Evolutionary conservation across 164 flowering plant genomes (phyloP).

Genomic region (Aristolochia contorta): DNA sequence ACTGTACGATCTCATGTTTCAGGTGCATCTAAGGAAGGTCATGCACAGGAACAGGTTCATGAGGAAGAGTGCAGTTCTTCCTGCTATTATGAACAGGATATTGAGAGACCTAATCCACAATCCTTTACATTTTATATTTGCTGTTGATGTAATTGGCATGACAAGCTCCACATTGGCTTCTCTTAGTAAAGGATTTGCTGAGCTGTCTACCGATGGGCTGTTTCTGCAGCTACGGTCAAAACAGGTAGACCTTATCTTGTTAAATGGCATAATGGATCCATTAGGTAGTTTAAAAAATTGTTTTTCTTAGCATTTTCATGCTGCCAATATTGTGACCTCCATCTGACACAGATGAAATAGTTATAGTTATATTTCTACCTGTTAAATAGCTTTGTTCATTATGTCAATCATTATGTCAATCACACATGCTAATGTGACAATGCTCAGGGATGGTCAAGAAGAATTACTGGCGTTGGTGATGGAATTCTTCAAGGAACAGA

Average conservation of each 20-base stretch:
- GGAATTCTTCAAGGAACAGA: conserved; percentile 92
- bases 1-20: conserved; percentile 5
- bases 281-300: too few species aligned
- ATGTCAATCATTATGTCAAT: too few species aligned
- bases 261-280: neutral
- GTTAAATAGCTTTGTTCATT: too few species aligned
- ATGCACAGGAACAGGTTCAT: conserved; percentile 79
- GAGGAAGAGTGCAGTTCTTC: conserved; percentile 69
- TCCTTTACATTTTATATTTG: conserved; percentile 82
- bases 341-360: too few species aligned
- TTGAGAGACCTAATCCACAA: conserved; percentile 93
- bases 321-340: too few species aligned
- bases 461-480: conserved; percentile 89
- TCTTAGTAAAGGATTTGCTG: conserved; percentile 95
- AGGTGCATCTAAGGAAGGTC: conserved; percentile 92
- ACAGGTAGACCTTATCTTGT: conserved; percentile 38
- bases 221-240: conserved; percentile 84
- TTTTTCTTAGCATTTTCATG: too few species aligned
- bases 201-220: conserved; percentile 98
- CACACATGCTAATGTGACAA: too few species aligned
- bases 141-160: conserved; percentile 97
- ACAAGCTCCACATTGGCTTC: conserved; percentile 96
- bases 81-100: conserved; percentile 77
- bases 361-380: too few species aligned
- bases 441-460: conserved; percentile 73